Percentiles rank a stretch among this genome's conserved stretches.
These are phyloP conservation scores for Oenanthe javanica DNA, from an alignment of 140 eudicot species.

Conservation along the genomic window DNA sequence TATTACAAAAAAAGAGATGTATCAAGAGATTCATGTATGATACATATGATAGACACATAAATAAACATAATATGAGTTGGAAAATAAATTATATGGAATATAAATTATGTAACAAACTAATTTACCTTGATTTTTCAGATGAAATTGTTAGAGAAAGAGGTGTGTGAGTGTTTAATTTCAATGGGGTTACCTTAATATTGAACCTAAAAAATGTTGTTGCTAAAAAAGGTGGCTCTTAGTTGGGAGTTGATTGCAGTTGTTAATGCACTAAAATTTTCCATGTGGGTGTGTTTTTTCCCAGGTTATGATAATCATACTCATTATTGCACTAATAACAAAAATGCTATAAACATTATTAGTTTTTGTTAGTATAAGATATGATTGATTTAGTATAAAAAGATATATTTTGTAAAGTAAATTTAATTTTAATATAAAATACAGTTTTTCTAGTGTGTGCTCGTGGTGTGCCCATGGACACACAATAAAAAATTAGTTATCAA, in stretches of 20 bases:
- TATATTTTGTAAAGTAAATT: too few species aligned
- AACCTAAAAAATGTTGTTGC: too few species aligned
- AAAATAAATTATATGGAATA: not conserved
- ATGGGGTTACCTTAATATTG: not conserved
- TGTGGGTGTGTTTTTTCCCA: too few species aligned
- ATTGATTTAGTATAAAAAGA: too few species aligned
- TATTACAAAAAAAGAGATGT: not conserved
- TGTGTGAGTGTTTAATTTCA: not conserved
- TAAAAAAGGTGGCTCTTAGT: not conserved
- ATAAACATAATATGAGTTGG: not conserved
- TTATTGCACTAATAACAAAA: not conserved
- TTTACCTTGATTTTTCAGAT: not conserved
- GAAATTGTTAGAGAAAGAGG: not conserved
- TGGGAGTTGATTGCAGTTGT: not conserved
- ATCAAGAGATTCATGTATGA: not conserved
- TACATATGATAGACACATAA: not conserved
- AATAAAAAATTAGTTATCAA: too few species aligned
- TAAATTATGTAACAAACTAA: too few species aligned
- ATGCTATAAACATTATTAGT: too few species aligned
- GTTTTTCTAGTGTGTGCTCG: too few species aligned
- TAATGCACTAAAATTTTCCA: not conserved
- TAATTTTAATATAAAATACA: too few species aligned
- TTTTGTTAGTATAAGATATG: too few species aligned
- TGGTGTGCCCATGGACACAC: too few species aligned
- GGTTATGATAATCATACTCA: not conserved